Base-by-base conservation (phyloP, 2,329 filamentous ascomycete species). In the Penicillium sp. region DNA sequence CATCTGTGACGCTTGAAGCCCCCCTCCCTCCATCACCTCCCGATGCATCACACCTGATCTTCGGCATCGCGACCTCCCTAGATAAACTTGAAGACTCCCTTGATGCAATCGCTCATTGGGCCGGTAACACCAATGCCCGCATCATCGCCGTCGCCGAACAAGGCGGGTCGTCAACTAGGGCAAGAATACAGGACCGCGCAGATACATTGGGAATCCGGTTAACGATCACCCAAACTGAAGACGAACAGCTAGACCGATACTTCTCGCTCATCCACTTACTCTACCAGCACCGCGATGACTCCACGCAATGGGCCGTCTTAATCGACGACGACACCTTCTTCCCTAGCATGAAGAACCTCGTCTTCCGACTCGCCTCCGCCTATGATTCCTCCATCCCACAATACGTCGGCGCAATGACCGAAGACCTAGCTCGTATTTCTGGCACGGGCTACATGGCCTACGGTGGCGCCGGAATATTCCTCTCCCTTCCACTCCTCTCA, bases 251-350 rank as follows among this genome's bases (percentile, higher is more conserved):
- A 35, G 69, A 86, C 66, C 83, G 84, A 58, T 84, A 86, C 69
- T 86, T 87, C 69, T 76, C 81, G 30, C 78, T 86, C 5, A 68
- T 86, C 8, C 75, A 78, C n/a, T 50, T 61, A 11, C 73, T 82
- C 47, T 78, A 85, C 59, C 70, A 85, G 45, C 35, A 62, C 44
- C 58, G 56, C 26, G 70, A 77, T n/a, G 52, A 54, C 13, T 67
- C 75, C 3, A 84, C 83, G 0, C 72, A 78, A 48, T 87, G 85
- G 84, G 78, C 82, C 23, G 82, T 80, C 31, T 74, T 87, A 46
- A 77, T 87, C 19, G 85, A 87, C 70, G 85, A 88, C 69, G 85
- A 87, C 68, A 87, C 85, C 7, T 87, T 87, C 73, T 86, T 87
- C 67, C 84, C 84, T 0, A 83, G 80, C 1, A 77, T 87, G 17